A percentile compares a stretch with the other conserved stretches of the same genome.
Conservation (phyloP, 2,329 filamentous ascomycete species). For the Leptoxyphium fumago region DNA sequence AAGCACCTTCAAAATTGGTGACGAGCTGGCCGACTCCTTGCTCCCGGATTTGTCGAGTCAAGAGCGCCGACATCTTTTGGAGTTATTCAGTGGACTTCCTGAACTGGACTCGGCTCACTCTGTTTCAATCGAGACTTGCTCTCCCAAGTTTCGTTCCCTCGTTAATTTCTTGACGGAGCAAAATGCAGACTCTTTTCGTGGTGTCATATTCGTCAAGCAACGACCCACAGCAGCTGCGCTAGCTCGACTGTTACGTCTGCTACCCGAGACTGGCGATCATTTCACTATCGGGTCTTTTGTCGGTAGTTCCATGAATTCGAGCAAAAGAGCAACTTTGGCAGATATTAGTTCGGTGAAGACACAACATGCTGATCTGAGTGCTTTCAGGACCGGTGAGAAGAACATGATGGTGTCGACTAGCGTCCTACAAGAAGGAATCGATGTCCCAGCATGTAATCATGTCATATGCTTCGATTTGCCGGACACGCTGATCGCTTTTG, state of each 20-base stretch:
- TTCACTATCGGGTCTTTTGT: slow-evolving; percentile 37
- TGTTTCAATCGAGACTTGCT: background rate
- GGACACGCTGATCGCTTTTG: slow-evolving; percentile 47
- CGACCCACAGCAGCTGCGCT: slow-evolving; percentile 29
- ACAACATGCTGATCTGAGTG: slow-evolving; percentile 37
- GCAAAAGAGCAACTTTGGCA: slow-evolving; percentile 32
- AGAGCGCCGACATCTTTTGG: no score
- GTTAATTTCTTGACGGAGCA: slow-evolving; percentile 13
- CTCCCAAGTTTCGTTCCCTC: slow-evolving; percentile 18
- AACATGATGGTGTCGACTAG: slow-evolving; percentile 45
- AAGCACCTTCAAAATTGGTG: slow-evolving; percentile 8
- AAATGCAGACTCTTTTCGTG: slow-evolving; percentile 17
- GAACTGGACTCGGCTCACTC: no score
- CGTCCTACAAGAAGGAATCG: slow-evolving; percentile 47
- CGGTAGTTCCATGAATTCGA: slow-evolving; percentile 31
- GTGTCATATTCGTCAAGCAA: slow-evolving; percentile 34
- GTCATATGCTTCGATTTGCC: slow-evolving; percentile 51
- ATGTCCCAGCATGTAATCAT: slow-evolving; percentile 47
- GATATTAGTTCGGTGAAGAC: slow-evolving; percentile 33
- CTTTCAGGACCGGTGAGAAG: slow-evolving; percentile 37
- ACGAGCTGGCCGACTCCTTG: no score
- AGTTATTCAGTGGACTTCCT: no score
- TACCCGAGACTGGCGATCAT: slow-evolving; percentile 15
- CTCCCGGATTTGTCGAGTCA: no score
- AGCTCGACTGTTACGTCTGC: slow-evolving; percentile 10